Evolutionary conservation across 129 eudicot genomes (phyloP).

Genomic region (Flaveria linearis): DNA sequence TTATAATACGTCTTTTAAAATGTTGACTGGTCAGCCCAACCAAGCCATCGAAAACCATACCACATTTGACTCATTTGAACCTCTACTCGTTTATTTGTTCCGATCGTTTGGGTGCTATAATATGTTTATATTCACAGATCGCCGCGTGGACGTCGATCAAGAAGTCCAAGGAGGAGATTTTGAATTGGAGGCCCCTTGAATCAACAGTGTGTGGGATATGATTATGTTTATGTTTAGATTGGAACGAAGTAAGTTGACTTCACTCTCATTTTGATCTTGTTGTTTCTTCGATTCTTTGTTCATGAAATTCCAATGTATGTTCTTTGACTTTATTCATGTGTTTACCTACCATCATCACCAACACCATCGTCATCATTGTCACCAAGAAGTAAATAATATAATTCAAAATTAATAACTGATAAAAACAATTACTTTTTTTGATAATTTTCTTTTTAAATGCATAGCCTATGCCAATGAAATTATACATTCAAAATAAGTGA

Average conservation of each 20-base stretch:
- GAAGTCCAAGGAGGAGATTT: slow-evolving; percentile 59
- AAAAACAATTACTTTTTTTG: too few species aligned
- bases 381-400: neutral
- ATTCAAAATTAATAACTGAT: too few species aligned
- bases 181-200: slow-evolving; percentile 17
- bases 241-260: slow-evolving; percentile 19
- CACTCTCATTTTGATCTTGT: neutral
- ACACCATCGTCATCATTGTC: too few species aligned
- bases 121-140: slow-evolving; percentile 6
- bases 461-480: too few species aligned
- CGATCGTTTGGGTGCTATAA: neutral
- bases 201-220: slow-evolving; percentile 20
- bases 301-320: neutral
- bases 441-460: too few species aligned
- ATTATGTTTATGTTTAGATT: slow-evolving; percentile 20
- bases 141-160: slow-evolving; percentile 51
- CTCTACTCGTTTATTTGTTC: too few species aligned
- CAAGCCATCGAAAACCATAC: neutral
- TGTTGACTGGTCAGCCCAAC: neutral
- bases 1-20: neutral
- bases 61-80: neutral
- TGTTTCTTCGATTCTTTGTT: neutral
- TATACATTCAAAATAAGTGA: too few species aligned
- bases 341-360: neutral
- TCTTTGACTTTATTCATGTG: neutral